Percentiles rank a stretch among this genome's conserved stretches.
phyloP scores from a whole-genome alignment of 148 eudicot genomes.

The Vaccinium corymbosum region DNA sequence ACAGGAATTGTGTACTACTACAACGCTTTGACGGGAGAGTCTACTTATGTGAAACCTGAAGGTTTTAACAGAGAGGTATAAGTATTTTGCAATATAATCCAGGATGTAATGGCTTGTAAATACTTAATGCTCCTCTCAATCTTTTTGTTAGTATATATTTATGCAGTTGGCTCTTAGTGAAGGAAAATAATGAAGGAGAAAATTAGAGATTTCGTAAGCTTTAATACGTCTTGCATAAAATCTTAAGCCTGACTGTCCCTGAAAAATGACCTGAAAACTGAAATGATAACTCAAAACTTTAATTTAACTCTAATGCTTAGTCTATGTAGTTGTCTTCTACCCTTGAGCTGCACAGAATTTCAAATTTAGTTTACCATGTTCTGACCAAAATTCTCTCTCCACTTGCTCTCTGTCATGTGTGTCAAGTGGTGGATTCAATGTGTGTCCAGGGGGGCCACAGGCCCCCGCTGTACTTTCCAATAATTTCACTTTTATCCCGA shows the following conservation, averaged over 20 bases:
- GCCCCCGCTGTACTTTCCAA: no score
- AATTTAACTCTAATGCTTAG: not conserved
- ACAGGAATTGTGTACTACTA: constrained; percentile 84
- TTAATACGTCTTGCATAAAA: not conserved
- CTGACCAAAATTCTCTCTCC: not conserved
- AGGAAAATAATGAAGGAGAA: not conserved
- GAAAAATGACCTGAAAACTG: not conserved
- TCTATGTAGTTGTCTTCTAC: not conserved
- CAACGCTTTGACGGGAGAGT: constrained; percentile 78
- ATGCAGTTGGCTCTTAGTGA: not conserved
- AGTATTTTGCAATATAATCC: not conserved
- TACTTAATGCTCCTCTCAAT: not conserved
- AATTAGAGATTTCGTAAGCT: not conserved
- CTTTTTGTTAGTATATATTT: not conserved
- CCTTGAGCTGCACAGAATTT: not conserved
- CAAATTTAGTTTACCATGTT: not conserved
- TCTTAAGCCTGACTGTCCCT: not conserved
- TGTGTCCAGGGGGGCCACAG: no score
- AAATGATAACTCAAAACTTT: not conserved
- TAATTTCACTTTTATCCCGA: no score
- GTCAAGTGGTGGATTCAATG: no score
- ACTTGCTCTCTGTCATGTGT: not conserved
- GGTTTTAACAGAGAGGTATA: constrained; percentile 85
- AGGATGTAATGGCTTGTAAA: not conserved
- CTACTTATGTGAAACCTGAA: constrained; percentile 83